Base-by-base conservation (phyloP, 1,284 basidiomycete species). In the Trichosporon sp. region DNA sequence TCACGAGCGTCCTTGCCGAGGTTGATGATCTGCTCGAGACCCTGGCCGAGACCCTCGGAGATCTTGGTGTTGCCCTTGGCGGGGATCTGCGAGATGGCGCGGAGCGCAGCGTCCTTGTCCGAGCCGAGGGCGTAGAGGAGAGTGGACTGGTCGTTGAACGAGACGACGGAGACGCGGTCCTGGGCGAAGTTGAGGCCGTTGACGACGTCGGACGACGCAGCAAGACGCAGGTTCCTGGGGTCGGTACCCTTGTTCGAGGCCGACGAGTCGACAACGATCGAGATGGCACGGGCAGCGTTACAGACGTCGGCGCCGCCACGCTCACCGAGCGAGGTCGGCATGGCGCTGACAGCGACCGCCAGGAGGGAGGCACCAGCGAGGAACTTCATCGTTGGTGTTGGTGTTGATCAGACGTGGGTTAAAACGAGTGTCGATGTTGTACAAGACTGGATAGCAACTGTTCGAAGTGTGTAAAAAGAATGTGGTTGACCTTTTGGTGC, bases 221-320 rank as follows among this genome's bases (percentile, higher is more conserved):
- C 32, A 9, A 59, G 44, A 59, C 61, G 61, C 23, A 63, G 57
- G 44, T 59, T 59, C 10, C 44, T 36, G n/a, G 33, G 56, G 61
- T 63, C 61, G n/a, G 44, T 63, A 25, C 13, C 23, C 13, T 10
- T 19, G 46, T 59, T 63, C 16, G 61, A 63, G 32, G 46, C 57
- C 32, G 61, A 63, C 3, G 23, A 36, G 49, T 63, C 61, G 23
- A 63, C 58, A 14, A 63, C 57, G 16, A 63, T 54, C 33, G 46
- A 37, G 57, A 63, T 29, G 19, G 58, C 8, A 25, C 61, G 61
- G 14, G 46, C 33, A 2, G 56, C 46, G 57, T 63, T 37, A 25
- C 49, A 54, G 49, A 29, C 16, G 16, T 54, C 25, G 49, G 9
- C 49, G 25, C 14, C 21, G 25, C 25, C 49, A 16, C 49, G 49